Percentiles rank a stretch among this genome's conserved stretches.
Evolutionary conservation across 805 yeast genomes (phyloP).

Genomic region (Myxozyma neotropica): DNA sequence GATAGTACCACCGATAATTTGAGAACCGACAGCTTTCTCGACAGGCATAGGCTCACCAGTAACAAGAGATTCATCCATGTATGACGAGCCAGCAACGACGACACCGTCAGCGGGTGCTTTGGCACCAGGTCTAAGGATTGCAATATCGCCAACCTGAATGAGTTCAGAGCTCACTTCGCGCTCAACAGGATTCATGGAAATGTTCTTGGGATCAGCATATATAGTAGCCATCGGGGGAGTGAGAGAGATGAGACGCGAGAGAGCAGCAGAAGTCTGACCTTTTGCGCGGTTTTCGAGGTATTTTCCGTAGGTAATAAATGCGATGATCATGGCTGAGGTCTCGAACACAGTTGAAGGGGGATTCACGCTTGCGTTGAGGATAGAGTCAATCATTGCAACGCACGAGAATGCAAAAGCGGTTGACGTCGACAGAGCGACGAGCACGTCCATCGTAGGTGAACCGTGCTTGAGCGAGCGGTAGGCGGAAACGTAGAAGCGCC

Average conservation of each 20-base stretch:
- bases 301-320: conserved; percentile 86
- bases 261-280: conserved; percentile 88
- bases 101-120: conserved; percentile 91
- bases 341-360: conserved; percentile 77
- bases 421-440: conserved; percentile 79
- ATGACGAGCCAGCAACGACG: conserved; percentile 75
- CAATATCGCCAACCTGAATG: conserved; percentile 74
- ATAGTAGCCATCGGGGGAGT: conserved; percentile 78
- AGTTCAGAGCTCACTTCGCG: conserved; percentile 69
- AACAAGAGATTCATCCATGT: conserved; percentile 82
- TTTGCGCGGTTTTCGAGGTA: conserved; percentile 90
- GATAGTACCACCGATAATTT: conserved; percentile 86
- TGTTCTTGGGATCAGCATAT: conserved; percentile 44
- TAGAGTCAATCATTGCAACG: conserved; percentile 54
- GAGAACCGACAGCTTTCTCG: conserved; percentile 59
- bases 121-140: conserved; percentile 80
- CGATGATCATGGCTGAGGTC: conserved; percentile 79
- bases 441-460: conserved; percentile 88
- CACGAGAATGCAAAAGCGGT: conserved; percentile 77
- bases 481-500: conserved; percentile 65
- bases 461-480: conserved; percentile 65
- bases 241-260: conserved; percentile 75
- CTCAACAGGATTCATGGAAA: conserved; percentile 42
- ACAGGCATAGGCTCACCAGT: conserved; percentile 92
- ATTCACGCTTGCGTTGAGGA: conserved; percentile 34